A percentile compares a stretch with the other conserved stretches of the same genome.
phyloP scores from a whole-genome alignment of 75 land plant genomes.

The Isoetes taiwanensis region DNA sequence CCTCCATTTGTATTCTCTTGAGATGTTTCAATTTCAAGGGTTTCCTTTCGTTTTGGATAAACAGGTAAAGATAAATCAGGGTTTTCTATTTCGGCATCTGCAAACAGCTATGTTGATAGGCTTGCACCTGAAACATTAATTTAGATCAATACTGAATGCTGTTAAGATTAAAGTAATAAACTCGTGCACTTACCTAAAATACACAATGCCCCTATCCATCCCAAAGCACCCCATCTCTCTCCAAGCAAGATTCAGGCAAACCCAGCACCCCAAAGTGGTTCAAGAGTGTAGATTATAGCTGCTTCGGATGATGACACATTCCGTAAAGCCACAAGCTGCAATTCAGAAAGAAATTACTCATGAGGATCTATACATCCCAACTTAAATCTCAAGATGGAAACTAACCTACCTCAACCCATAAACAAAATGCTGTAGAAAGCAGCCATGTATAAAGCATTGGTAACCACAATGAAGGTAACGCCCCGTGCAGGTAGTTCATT shows the following conservation, averaged over 20 bases:
- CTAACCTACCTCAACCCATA: conserved; percentile 57
- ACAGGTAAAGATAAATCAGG: too few species aligned
- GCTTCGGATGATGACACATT: conserved; percentile 84
- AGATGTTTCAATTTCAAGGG: too few species aligned
- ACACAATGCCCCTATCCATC: conserved; percentile 75
- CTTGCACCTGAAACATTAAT: too few species aligned
- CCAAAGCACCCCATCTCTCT: conserved; percentile 69
- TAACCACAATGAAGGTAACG: conserved; percentile 73
- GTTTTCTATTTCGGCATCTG: too few species aligned
- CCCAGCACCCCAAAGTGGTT: conserved; percentile 93
- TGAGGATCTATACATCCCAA: too few species aligned
- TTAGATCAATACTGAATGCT: too few species aligned
- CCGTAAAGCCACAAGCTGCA: conserved; percentile 72
- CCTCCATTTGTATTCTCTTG: too few species aligned
- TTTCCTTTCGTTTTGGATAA: too few species aligned
- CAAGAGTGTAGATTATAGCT: conserved; percentile 69
- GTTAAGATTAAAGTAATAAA: too few species aligned
- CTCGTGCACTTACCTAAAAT: conserved; percentile 46
- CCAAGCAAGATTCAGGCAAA: conserved; percentile 89
- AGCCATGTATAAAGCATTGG: conserved; percentile 72
- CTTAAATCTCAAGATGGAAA: neutral
- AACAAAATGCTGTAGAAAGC: conserved; percentile 72
- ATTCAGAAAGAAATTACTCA: too few species aligned
- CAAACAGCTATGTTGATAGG: too few species aligned
- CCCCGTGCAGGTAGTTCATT: too few species aligned